Evolutionary conservation across 106 monocot genomes (phyloP).

Genomic region (Acorus calamus): DNA sequence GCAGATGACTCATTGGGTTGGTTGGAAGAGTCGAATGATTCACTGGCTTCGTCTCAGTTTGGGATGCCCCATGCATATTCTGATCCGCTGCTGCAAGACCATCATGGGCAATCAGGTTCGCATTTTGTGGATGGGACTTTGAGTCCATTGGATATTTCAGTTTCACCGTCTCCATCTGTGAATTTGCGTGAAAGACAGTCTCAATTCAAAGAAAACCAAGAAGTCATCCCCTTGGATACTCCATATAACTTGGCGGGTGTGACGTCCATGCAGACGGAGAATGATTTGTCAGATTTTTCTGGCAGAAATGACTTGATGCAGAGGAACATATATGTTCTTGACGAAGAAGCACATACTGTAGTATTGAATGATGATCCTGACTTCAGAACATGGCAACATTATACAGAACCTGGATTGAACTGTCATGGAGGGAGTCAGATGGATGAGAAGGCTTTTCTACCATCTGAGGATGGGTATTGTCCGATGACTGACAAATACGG

Average conservation of each 20-base stretch:
- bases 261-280: conserved; percentile 5
- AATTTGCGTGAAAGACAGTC: conserved; percentile 13
- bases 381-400: conserved; percentile 12
- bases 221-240: conserved; percentile 5
- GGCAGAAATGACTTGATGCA: conserved; percentile 13
- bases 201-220: conserved; percentile 6
- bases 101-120: conserved; percentile 6
- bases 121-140: conserved; percentile 3
- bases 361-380: not conserved
- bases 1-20: conserved; percentile 14
- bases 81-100: conserved; percentile 48
- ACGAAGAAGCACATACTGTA: conserved; percentile 6
- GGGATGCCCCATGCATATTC: conserved; percentile 58
- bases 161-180: conserved; percentile 18
- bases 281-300: conserved; percentile 19
- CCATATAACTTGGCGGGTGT: conserved; percentile 8
- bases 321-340: conserved; percentile 2
- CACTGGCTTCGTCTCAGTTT: conserved; percentile 13
- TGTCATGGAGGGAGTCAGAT: conserved; percentile 7
- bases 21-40: conserved; percentile 25
- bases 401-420: conserved; percentile 15
- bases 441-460: conserved; percentile 11
- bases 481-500: conserved; percentile 1
- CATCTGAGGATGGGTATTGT: conserved; percentile 15
- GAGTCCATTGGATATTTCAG: conserved; percentile 13